Evolutionary conservation across 352 stramenopile genomes (phyloP).

Genomic region (Phytophthora constricta): DNA sequence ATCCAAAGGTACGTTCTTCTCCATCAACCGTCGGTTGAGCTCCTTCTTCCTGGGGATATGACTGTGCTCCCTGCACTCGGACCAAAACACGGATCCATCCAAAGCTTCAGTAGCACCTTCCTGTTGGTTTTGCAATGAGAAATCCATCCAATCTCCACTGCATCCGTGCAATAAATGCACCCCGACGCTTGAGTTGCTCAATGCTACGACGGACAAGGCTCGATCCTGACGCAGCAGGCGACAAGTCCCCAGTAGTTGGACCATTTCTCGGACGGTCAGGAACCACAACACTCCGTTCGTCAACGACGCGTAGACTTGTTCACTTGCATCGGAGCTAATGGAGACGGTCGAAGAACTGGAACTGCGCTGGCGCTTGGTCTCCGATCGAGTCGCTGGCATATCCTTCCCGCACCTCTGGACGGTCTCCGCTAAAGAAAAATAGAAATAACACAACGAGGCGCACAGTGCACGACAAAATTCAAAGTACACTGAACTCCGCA

Average conservation of each 20-base stretch:
- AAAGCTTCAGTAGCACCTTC: background rate
- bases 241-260: slow-evolving; percentile 37
- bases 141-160: slow-evolving; percentile 41
- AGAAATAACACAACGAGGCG: background rate
- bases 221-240: slow-evolving; percentile 36
- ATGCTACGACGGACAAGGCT: slow-evolving; percentile 24
- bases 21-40: slow-evolving; percentile 37
- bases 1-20: slow-evolving; percentile 22
- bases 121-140: slow-evolving; percentile 29
- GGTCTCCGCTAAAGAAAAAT: background rate
- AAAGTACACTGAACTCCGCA: no score
- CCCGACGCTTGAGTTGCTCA: slow-evolving; percentile 35
- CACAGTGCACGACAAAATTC: background rate
- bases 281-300: slow-evolving; percentile 35
- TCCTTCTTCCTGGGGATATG: slow-evolving; percentile 19
- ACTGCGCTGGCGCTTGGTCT: slow-evolving; percentile 32
- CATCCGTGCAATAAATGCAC: slow-evolving; percentile 42
- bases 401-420: no score
- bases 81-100: slow-evolving; percentile 23
- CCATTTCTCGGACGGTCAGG: slow-evolving; percentile 30
- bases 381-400: slow-evolving; percentile 14
- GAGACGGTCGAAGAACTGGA: background rate
- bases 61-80: slow-evolving; percentile 28
- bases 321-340: slow-evolving; percentile 13
- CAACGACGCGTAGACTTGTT: slow-evolving; percentile 34